Evolutionary conservation across 2,329 filamentous ascomycete genomes (phyloP).

Genomic region (Fusarium equiseti): DNA sequence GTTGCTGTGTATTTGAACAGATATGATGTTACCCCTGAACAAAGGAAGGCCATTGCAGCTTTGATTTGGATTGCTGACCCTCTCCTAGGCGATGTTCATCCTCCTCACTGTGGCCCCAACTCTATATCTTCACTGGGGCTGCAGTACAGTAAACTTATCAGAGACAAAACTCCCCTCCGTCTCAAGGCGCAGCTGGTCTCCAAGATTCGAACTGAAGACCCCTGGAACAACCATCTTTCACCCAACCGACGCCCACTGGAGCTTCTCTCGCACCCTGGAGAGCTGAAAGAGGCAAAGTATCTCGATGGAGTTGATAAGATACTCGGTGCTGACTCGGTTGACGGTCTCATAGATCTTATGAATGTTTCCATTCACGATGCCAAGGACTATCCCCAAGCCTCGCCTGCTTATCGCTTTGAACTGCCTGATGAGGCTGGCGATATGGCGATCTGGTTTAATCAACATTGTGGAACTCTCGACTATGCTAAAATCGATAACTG

Average conservation of each 20-base stretch:
- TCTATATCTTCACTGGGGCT: slow-evolving; percentile 35
- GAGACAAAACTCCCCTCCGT: neutral
- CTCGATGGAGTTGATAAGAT: slow-evolving; percentile 5
- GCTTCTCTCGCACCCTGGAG: slow-evolving; percentile 24
- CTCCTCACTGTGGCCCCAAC: slow-evolving; percentile 33
- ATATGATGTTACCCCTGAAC: neutral
- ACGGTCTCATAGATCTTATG: slow-evolving; percentile 19
- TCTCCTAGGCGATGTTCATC: slow-evolving; percentile 24
- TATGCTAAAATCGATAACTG: slow-evolving; percentile 24
- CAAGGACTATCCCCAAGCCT: neutral
- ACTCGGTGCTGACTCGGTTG: neutral
- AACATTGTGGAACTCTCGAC: slow-evolving; percentile 38
- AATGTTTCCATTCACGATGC: neutral
- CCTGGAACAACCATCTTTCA: slow-evolving; percentile 36
- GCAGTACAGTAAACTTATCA: slow-evolving; percentile 30
- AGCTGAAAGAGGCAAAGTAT: slow-evolving; percentile 13
- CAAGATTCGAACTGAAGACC: slow-evolving; percentile 20
- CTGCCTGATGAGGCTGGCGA: neutral
- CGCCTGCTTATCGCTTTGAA: slow-evolving; percentile 29
- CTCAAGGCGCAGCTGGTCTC: slow-evolving; percentile 15
- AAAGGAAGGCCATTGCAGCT: slow-evolving; percentile 18
- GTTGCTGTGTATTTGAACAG: neutral
- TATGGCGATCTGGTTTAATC: slow-evolving; percentile 26
- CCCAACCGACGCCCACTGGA: slow-evolving; percentile 17
- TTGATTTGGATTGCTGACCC: slow-evolving; percentile 36